Evolutionary conservation across 805 yeast species (phyloP), one percentile per base, ranked within the genome.

Genomic region (Kodamaea restingae): DNA sequence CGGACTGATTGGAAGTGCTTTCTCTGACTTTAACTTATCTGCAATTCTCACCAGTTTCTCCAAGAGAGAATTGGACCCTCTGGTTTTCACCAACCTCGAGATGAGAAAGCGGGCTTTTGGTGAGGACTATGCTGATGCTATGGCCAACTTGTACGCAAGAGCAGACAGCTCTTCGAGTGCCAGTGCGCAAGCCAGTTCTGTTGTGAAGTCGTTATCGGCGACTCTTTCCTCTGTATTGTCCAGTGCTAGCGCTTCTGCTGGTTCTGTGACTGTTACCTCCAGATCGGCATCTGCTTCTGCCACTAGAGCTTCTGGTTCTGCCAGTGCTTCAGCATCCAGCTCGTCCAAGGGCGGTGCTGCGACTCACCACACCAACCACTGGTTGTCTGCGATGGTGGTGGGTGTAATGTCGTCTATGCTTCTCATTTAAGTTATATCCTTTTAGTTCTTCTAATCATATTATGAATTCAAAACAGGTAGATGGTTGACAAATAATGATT

Each of bases 1-100:
- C 7, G 39, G 43, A 17, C 54, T 54, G 38, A 40, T 58, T 32
- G 55, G 53, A 20, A 26, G 43, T 14, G 42, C 56, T 34, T 52
- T 56, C 32, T 43, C 45, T 9, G 27, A 33, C 10, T 37, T 31
- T 26, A 37, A 31, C 35, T 6, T 31, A 4, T 37, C 40, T 1
- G 15, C 40, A 8, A 9, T 37, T 5, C 28, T 37, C 18, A 27
- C 38, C 21, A 30, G 32, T 12, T 30, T 30, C 9, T 10, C n/a
- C 21, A 30, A 30, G 38, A 35, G 38, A 35, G 38, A 35, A 17
- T 17, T 30, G 12, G 32, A 30, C 21, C 32, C 32, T 6, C 4
- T 10, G 12, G 32, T 30, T 7, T 30, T 30, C 32, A 30, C 32
- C 21, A 30, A 30, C 32, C 11, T 30, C 14, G 32, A 30, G 4